A percentile compares a stretch with the other conserved stretches of the same genome.
Evolutionary conservation across 805 yeast genomes (phyloP).

Genomic region (Saccharomycopsis sp.): DNA sequence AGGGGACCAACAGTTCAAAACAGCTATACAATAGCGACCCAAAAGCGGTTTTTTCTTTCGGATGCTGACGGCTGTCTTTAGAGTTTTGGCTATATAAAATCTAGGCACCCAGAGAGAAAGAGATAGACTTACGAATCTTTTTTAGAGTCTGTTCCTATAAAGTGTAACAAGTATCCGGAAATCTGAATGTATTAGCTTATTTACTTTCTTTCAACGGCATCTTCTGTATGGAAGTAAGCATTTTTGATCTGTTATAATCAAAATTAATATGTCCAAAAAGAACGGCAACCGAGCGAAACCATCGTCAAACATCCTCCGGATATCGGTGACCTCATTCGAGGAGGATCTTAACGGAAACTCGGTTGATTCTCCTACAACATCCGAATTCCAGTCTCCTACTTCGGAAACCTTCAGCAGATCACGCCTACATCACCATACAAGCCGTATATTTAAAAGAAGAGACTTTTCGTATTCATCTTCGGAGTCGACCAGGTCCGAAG

Average conservation of each 20-base stretch:
- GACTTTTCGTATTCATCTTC: conserved; percentile 1
- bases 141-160: background rate
- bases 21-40: no score
- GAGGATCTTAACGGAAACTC: background rate
- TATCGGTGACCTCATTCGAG: background rate
- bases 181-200: background rate
- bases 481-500: background rate
- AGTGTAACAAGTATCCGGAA: background rate
- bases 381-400: background rate
- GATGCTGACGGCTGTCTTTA: background rate
- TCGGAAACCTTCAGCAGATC: background rate
- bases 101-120: background rate
- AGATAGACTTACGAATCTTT: background rate
- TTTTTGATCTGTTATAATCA: background rate
- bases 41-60: no score
- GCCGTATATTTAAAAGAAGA: background rate
- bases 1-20: background rate
- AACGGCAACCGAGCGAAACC: conserved; percentile 1
- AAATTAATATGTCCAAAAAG: background rate
- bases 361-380: background rate
- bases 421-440: background rate
- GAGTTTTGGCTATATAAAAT: background rate
- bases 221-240: background rate
- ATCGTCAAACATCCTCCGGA: background rate
- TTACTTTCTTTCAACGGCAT: background rate